Evolutionary conservation across 2,329 filamentous ascomycete species (phyloP).

Genomic region (Akanthomyces lecanii): DNA sequence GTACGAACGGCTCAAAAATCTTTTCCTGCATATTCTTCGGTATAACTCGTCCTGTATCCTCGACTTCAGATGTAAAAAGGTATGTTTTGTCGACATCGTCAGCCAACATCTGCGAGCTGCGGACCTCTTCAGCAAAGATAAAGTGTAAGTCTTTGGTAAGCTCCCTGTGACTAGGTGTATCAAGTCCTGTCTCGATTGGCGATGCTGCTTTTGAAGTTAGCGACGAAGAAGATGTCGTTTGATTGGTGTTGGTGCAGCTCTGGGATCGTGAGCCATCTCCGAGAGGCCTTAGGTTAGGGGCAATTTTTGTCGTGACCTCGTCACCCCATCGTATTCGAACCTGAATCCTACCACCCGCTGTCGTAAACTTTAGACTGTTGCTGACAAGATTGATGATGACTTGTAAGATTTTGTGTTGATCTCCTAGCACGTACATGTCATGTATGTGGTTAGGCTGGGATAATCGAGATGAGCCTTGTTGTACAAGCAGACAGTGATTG

Average conservation of each 20-base stretch:
- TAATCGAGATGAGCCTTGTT: background rate
- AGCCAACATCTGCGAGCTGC: background rate
- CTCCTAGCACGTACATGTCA: conserved; percentile 88
- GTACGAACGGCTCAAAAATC: conserved; percentile 92
- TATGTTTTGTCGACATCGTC: conserved; percentile 57
- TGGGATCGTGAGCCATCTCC: background rate
- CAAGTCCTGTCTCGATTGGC: background rate
- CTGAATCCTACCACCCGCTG: conserved; percentile 67
- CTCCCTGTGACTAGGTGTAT: background rate
- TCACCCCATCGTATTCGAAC: conserved; percentile 71
- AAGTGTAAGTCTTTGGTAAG: background rate
- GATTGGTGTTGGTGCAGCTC: background rate
- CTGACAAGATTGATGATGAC: conserved; percentile 92
- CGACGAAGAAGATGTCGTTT: background rate
- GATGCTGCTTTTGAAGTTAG: background rate
- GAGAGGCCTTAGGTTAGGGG: background rate
- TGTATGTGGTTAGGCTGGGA: conserved; percentile 58
- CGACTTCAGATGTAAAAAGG: conserved; percentile 80
- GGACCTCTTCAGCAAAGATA: background rate
- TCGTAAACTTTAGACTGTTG: conserved; percentile 90
- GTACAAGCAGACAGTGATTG: background rate
- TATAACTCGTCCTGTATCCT: conserved; percentile 85
- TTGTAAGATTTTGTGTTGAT: conserved; percentile 84
- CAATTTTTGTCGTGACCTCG: conserved; percentile 35
- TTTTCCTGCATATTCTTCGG: conserved; percentile 70